A percentile compares a stretch with the other conserved stretches of the same genome.
Evolutionary conservation across 345 rosid genomes (phyloP).

Genomic region (Brassica carinata): DNA sequence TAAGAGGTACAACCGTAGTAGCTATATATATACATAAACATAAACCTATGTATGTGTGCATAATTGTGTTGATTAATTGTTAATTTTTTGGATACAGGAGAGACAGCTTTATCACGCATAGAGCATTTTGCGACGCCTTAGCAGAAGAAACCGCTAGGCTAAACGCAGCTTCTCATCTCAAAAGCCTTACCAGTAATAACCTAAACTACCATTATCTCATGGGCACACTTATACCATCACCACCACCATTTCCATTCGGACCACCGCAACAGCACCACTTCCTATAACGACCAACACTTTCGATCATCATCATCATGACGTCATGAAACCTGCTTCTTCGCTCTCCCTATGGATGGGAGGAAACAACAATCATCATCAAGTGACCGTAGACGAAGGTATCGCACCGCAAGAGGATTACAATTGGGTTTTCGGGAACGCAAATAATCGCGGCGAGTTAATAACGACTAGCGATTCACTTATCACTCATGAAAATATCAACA

Average conservation of each 20-base stretch:
- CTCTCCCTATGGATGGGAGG: too few species aligned
- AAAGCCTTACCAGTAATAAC: conserved; percentile 39
- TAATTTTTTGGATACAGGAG: conserved; percentile 57
- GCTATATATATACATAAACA: background rate
- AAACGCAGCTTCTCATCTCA: conserved; percentile 64
- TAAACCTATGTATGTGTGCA: background rate
- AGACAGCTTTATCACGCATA: conserved; percentile 94
- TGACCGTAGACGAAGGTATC: conserved; percentile 26
- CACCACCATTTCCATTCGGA: conserved; percentile 61
- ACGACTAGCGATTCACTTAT: conserved; percentile 33
- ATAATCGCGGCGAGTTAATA: conserved; percentile 30
- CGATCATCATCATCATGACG: conserved; percentile 46
- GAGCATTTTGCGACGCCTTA: conserved; percentile 96
- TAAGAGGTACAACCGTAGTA: background rate
- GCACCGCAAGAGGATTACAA: conserved; percentile 27
- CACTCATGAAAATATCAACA: conserved; percentile 19
- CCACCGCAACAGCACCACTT: conserved; percentile 43
- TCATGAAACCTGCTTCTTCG: conserved; percentile 37
- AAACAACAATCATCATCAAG: conserved; percentile 39
- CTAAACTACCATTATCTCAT: conserved; percentile 59
- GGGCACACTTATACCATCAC: conserved; percentile 47
- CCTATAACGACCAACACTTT: conserved; percentile 35
- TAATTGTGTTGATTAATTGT: background rate
- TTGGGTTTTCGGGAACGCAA: conserved; percentile 33
- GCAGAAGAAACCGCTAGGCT: conserved; percentile 95